A percentile compares a stretch with the other conserved stretches of the same genome.
Conservation (phyloP, 1,284 basidiomycete species). For the Wolfiporia cocos region DNA sequence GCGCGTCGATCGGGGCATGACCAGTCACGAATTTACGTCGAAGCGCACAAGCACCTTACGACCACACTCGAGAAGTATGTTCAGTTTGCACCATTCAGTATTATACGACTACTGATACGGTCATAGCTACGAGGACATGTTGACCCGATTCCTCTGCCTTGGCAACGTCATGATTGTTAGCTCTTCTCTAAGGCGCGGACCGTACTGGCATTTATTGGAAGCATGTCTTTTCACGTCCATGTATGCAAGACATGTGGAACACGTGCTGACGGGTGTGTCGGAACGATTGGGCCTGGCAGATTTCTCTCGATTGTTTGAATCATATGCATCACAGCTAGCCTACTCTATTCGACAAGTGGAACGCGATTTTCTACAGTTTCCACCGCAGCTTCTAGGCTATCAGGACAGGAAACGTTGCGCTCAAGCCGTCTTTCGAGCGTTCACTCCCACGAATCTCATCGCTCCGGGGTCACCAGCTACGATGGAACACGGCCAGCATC, state of each 20-base stretch:
- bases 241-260: constrained; percentile 60
- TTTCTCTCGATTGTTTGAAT: constrained; percentile 67
- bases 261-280: constrained; percentile 59
- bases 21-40: constrained; percentile 36
- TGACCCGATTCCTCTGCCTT: constrained; percentile 74
- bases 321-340: constrained; percentile 77
- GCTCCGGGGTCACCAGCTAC: constrained; percentile 25
- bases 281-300: constrained; percentile 62
- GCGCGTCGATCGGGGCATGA: constrained; percentile 24
- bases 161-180: constrained; percentile 84
- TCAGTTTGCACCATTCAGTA: constrained; percentile 2
- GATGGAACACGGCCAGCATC: constrained; percentile 33
- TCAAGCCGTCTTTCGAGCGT: constrained; percentile 51
- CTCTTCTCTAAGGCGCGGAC: constrained; percentile 74
- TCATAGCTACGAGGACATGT: constrained; percentile 66
- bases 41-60: constrained; percentile 38
- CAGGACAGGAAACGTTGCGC: constrained; percentile 53
- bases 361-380: constrained; percentile 59
- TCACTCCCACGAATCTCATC: constrained; percentile 57
- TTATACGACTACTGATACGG: constrained; percentile 9
- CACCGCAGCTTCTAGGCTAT: constrained; percentile 71
- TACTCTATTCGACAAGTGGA: constrained; percentile 47
- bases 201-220: constrained; percentile 87
- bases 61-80: constrained; percentile 43
- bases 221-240: constrained; percentile 40